Evolutionary conservation across 495 filamentous ascomycete genomes (phyloP).

Genomic region (Elasticomyces elasticus): DNA sequence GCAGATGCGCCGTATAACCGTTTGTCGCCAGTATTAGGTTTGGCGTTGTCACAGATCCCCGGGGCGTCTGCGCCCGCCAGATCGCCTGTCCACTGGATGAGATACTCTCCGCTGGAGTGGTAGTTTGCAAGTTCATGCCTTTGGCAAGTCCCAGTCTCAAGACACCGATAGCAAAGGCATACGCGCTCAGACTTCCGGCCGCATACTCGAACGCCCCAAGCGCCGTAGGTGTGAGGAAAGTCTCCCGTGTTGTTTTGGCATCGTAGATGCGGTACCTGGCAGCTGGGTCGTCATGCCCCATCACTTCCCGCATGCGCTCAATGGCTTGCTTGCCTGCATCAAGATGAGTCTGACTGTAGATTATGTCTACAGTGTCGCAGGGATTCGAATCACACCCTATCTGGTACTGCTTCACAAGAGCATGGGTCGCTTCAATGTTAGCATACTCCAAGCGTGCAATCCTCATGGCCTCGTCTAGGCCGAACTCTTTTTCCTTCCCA

Average conservation of each 20-base stretch:
- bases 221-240: slow-evolving; percentile 36
- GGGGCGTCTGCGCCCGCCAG: slow-evolving; percentile 43
- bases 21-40: slow-evolving; percentile 63
- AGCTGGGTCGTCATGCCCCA: slow-evolving; percentile 37
- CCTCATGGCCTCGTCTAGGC: slow-evolving; percentile 38
- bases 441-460: slow-evolving; percentile 48
- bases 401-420: slow-evolving; percentile 40
- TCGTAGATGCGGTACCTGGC: slow-evolving; percentile 39
- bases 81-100: neutral
- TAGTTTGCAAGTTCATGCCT: slow-evolving; percentile 53
- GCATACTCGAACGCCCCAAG: slow-evolving; percentile 47
- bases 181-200: slow-evolving; percentile 55
- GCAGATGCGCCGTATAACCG: slow-evolving; percentile 54
- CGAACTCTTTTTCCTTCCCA: slow-evolving; percentile 29
- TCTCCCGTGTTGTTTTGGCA: slow-evolving; percentile 37
- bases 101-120: slow-evolving; percentile 45
- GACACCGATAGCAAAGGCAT: slow-evolving; percentile 53
- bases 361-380: slow-evolving; percentile 48
- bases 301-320: slow-evolving; percentile 30
- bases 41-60: slow-evolving; percentile 43
- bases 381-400: slow-evolving; percentile 43
- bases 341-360: slow-evolving; percentile 45
- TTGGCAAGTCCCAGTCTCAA: slow-evolving; percentile 42
- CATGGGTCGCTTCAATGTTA: slow-evolving; percentile 48
- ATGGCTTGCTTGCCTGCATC: slow-evolving; percentile 37